Evolutionary conservation across 2,329 filamentous ascomycete species (phyloP), one percentile per base, ranked within the genome.

Genomic region (Zalaria obscura): DNA sequence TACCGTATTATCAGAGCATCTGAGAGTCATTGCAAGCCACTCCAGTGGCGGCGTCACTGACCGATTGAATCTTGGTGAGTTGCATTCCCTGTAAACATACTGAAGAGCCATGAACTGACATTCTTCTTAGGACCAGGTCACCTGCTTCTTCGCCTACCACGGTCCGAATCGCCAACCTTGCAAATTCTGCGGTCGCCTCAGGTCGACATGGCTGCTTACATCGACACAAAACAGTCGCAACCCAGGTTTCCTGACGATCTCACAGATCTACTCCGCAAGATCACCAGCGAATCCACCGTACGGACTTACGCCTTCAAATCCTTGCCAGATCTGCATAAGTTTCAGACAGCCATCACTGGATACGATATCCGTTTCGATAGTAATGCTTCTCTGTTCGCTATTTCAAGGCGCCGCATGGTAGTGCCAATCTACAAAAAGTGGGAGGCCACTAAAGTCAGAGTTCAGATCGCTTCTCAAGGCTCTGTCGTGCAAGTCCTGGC

Each of bases 351-450:
- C 3, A 66, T 93, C 42, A 93, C 86, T 0, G 85, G 87, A 0
- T 93, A 82, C 59, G 69, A 69, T 26, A 84, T 94, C 10, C 64
- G 55, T 3, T 60, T 51, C 52, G 57, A 66, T 43, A 48, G 53
- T 27, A 52, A 83, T 40, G 85, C 85, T 4, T 68, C 73, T 5
- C 78, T 76, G 0, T 84, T 94, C 58, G 78, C 81, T 44, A 93
- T 94, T 49, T 79, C 87, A 1, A 78, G 87, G 5, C 50, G 57
- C 5, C 49, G 55, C 38, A 91, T 88, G 80, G 84, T 94, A 8
- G 85, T 93, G 10, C 85, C 85, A 0, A 89, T 94, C 49, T 83
- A 93, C 65, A 93, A 94, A 64, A 91, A 91, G 60, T 93, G 85
- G 84, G 86, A 93, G 55, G 83, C 87, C 2, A 76, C 72, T n/a